Base-by-base conservation (phyloP, 805 yeast genomes). In the Nakazawaea ishiwadae region DNA sequence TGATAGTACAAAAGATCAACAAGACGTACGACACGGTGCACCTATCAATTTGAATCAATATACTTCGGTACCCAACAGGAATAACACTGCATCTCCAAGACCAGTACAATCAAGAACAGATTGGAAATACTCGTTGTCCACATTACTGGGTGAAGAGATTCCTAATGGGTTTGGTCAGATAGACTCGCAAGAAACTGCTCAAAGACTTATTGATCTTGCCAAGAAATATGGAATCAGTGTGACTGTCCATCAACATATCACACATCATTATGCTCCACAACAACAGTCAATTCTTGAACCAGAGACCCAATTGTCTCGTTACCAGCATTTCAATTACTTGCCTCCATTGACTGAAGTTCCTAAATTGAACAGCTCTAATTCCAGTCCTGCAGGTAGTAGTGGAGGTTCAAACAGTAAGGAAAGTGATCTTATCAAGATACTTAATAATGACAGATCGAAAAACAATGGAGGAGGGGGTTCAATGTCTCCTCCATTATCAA, bases 191-290 rank as follows among this genome's bases (percentile, higher is more conserved):
- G 79, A 73, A 27, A 53, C 74, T 14, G 88, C 78, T 0, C 77
- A 75, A 41, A 65, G 69, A 46, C 58, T 84, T 8, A 68, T 84
- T 6, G 73, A 75, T 27, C 70, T 79, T 39, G 90, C 90, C 0
- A 77, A 73, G 46, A 61, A 63, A 37, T 70, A 75, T 49, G 70
- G 74, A 15, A 62, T 84, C 32, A 70, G 75, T 34, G 69, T 88
- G 11, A 80, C 88, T 4, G 75, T 88, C 16, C 95, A 88, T 60
- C 96, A 88, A 57, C 96, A 86, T 58, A 79, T 84, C 35, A 91
- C 85, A 59, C 86, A 86, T 55, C 89, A 84, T 59, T 81, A 83
- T 59, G 68, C 71, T 6, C 71, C 77, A 2, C 72, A 70, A 31
- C 49, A 50, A 26, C 51, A 32, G 31, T 43, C 63, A 9, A 40